phyloP scores from a whole-genome alignment of 1,139 yeast genomes.

The Taphrina communis region DNA sequence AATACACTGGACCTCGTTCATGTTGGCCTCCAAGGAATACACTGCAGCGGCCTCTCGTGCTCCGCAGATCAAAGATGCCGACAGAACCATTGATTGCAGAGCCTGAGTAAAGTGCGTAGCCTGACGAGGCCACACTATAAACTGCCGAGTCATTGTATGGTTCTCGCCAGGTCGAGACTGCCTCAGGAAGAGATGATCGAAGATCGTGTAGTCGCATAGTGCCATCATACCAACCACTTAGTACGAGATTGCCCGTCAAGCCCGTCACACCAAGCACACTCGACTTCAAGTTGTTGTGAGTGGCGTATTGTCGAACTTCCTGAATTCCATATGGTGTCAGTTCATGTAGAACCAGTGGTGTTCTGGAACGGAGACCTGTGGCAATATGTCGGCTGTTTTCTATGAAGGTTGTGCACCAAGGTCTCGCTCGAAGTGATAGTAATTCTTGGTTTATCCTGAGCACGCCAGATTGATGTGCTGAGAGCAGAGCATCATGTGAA shows the following conservation, averaged over 20 bases:
- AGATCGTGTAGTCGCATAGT: constrained; percentile 12
- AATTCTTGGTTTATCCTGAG: constrained; percentile 1
- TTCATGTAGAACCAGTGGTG: constrained; percentile 8
- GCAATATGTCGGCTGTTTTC: not conserved
- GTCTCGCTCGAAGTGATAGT: not conserved
- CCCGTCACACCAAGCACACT: constrained; percentile 16
- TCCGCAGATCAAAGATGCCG: constrained; percentile 3
- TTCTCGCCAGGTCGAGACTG: constrained; percentile 6
- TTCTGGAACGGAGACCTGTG: constrained; percentile 7
- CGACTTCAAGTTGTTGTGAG: not conserved
- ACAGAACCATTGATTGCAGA: constrained; percentile 15
- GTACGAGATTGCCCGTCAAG: not conserved
- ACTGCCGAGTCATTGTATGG: constrained; percentile 14
- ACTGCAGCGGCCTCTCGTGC: not conserved
- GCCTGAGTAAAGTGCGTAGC: constrained; percentile 5
- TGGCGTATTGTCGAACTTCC: constrained; percentile 4
- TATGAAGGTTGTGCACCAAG: constrained; percentile 12
- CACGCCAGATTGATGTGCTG: constrained; percentile 7
- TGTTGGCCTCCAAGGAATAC: constrained; percentile 14
- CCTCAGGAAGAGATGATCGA: not conserved
- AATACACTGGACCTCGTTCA: constrained; percentile 30
- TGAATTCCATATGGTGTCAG: not conserved
- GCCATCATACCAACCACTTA: constrained; percentile 31
- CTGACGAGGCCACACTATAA: constrained; percentile 2
- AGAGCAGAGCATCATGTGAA: constrained; percentile 2